A percentile compares a stretch with the other conserved stretches of the same genome.
These are phyloP conservation scores for Mucor plumbeus DNA, from an alignment of 371 early-diverging fungal species.

Conservation along the genomic window DNA sequence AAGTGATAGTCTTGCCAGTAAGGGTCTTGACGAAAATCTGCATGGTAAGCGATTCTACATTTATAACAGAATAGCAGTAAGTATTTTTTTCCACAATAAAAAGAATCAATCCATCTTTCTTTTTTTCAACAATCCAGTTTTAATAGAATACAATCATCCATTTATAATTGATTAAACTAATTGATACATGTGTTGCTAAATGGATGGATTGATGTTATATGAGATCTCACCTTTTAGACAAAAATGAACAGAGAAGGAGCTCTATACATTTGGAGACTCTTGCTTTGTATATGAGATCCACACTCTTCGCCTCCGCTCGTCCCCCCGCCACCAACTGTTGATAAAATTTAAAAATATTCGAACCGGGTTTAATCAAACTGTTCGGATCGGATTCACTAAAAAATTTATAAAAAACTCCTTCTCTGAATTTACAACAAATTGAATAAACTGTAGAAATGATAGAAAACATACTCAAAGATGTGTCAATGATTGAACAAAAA, in stretches of 20 bases:
- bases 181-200: slow-evolving; percentile 11
- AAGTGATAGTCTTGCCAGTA: slow-evolving; percentile 93
- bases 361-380: not conserved
- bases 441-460: not conserved
- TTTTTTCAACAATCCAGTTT: not conserved
- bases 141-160: not conserved
- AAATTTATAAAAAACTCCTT: not conserved
- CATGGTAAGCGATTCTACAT: slow-evolving; percentile 46
- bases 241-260: slow-evolving; percentile 39
- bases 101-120: not conserved
- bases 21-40: slow-evolving; percentile 91
- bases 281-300: slow-evolving; percentile 2
- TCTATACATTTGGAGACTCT: not conserved
- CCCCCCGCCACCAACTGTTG: not conserved
- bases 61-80: not conserved
- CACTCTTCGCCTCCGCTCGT: not conserved
- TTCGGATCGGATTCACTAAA: not conserved
- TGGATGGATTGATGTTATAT: slow-evolving; percentile 23
- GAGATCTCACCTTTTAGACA: slow-evolving; percentile 31
- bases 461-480: not conserved
- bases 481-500: not conserved
- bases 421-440: not conserved
- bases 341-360: not conserved
- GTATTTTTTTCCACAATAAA: not conserved
- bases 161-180: not conserved